These are phyloP conservation scores for Syzygium aqueum DNA, from an alignment of 345 rosid species.

Conservation along the genomic window DNA sequence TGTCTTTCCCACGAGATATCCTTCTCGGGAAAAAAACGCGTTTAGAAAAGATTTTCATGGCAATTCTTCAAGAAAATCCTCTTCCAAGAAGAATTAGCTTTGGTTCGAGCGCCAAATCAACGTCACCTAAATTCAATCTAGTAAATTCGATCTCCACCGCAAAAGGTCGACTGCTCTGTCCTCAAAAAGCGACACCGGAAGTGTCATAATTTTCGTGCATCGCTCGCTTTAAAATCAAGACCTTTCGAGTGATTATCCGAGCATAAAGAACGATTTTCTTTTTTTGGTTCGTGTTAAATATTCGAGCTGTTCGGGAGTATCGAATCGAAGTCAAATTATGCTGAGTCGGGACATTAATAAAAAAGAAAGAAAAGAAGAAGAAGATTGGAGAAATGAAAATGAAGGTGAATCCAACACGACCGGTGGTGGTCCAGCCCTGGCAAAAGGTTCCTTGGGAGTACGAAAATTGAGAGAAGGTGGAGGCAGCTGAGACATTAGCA, in stretches of 20 bases:
- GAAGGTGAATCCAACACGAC: not conserved
- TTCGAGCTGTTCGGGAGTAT: not conserved
- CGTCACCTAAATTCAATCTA: not conserved
- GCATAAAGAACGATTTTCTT: too few species aligned
- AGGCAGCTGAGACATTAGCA: not conserved
- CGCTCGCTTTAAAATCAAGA: not conserved
- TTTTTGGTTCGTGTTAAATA: too few species aligned
- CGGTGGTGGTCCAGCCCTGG: not conserved
- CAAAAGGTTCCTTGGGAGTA: not conserved
- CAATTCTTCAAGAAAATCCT: not conserved
- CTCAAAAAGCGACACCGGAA: too few species aligned
- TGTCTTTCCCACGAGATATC: not conserved
- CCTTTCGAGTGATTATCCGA: too few species aligned
- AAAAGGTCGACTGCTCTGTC: too few species aligned
- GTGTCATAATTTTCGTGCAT: fast-evolving
- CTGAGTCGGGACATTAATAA: not conserved
- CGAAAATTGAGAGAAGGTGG: not conserved
- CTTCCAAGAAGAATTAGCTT: not conserved
- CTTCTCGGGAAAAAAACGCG: not conserved
- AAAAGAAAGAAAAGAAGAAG: too few species aligned
- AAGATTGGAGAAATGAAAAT: not conserved
- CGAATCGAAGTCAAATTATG: not conserved
- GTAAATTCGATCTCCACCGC: too few species aligned
- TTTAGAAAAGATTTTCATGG: not conserved
- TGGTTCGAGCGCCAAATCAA: not conserved